phyloP scores from a whole-genome alignment of 768 basidiomycete genomes.

The Cystofilobasidium bisporidii region DNA sequence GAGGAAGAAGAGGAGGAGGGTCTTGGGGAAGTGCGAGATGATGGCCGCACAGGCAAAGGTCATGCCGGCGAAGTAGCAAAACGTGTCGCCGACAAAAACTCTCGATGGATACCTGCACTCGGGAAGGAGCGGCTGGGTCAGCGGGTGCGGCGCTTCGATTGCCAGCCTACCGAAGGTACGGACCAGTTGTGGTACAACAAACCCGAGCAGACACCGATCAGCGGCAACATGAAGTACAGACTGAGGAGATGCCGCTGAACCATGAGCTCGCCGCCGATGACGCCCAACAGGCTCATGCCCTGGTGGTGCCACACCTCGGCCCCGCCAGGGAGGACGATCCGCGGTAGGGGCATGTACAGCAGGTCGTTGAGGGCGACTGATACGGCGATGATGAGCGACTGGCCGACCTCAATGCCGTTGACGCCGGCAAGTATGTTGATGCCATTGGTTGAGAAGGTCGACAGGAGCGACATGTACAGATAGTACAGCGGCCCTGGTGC shows the following conservation, averaged over 20 bases:
- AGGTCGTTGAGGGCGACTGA: slow-evolving; percentile 88
- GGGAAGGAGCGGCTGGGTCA: background rate
- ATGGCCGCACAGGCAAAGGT: slow-evolving; percentile 96
- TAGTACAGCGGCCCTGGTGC: slow-evolving; percentile 87
- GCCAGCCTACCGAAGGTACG: slow-evolving; percentile 34
- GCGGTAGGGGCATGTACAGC: slow-evolving; percentile 75
- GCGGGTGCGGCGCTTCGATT: background rate
- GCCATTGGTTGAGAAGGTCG: slow-evolving; percentile 92
- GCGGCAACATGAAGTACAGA: slow-evolving; percentile 90
- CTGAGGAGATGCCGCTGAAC: slow-evolving; percentile 92
- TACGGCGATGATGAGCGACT: slow-evolving; percentile 81
- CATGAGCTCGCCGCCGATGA: slow-evolving; percentile 61
- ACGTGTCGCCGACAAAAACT: slow-evolving; percentile 89
- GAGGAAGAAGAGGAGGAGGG: slow-evolving; percentile 87
- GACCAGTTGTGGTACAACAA: slow-evolving; percentile 96
- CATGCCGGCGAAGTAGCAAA: slow-evolving; percentile 98
- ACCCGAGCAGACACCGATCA: slow-evolving; percentile 78
- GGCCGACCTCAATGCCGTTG: slow-evolving; percentile 90
- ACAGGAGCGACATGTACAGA: slow-evolving; percentile 87
- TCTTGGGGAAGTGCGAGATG: slow-evolving; percentile 95
- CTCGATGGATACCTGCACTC: slow-evolving; percentile 79
- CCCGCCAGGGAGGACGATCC: slow-evolving; percentile 54
- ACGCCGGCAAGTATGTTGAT: slow-evolving; percentile 98
- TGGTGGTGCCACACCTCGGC: slow-evolving; percentile 39
- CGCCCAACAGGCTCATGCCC: slow-evolving; percentile 53